Evolutionary conservation across 2,329 filamentous ascomycete genomes (phyloP), one percentile per base, ranked within the genome.

Genomic region (Fusarium cicatricum): DNA sequence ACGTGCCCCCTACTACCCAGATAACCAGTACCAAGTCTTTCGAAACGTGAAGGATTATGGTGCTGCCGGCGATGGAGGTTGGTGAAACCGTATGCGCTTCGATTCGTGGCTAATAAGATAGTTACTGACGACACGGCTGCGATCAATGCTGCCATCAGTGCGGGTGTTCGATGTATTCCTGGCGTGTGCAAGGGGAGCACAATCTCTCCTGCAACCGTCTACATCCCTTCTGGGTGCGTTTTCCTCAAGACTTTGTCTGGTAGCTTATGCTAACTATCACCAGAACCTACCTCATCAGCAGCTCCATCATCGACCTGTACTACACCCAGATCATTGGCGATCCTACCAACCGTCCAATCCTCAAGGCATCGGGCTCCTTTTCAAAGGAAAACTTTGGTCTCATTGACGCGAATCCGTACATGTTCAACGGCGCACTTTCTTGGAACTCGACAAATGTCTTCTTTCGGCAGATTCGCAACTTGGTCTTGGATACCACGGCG

Each of bases 301-400:
- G 79, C 60, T 89, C 90, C 6, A 86, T 95, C 55, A 75, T 90
- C 36, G 86, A 90, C 70, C 87, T 88, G 74, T 95, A 93, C 77
- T 91, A 92, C 71, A 92, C 90, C 2, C 88, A 91, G 72, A 81
- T 95, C 58, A 82, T 92, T 26, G 90, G 90, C 34, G 88, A 93
- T 72, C 85, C 88, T 10, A 80, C 78, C 16, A 72, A 81, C 58
- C 78, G 82, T 52, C 78, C 89, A 6, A 78, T 80, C 3, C 78
- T 88, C 48, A 82, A 82, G 64, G 84, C 84, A 3, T 74, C 79
- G 1, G 56, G 78, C 1, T 74, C 70, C 32, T 88, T 88, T 63
- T 64, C 66, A 9, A 64, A 66, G 10, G 52, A 65, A 14, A 77
- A 70, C 26, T 74, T 80, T 15, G 78, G 77, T 5, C 71, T 84